Base-by-base conservation (phyloP, 2,329 filamentous ascomycete genomes). In the Stromatinia cepivora region DNA sequence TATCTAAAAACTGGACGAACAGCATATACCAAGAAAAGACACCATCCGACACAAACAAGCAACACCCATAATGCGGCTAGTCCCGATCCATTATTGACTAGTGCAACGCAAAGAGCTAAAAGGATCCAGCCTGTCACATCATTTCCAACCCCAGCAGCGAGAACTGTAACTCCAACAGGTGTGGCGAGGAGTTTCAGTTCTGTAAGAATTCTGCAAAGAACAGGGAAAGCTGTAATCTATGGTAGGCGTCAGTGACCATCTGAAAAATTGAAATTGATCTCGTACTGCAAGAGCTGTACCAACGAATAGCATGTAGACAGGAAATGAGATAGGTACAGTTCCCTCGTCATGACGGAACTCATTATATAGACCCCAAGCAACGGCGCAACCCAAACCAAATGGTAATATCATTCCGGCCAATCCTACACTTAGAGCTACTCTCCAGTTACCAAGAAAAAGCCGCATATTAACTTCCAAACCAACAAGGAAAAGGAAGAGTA, bases 41-140 rank as follows among this genome's bases (percentile, higher is more conserved):
- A 85, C 81, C 91, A 98, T 53, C 87, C 94, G 22, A 91, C 81
- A 62, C 87, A 89, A 34, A 89, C 88, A 17, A 98, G 84, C 8
- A 98, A 81, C 8, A 97, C 93, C 81, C 88, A 98, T 0, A 98
- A 84, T 0, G 94, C 93, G 0, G 92, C 90, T 28, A 98, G 79
- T 0, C 94, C 94, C 57, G 86, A 90, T 22, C 88, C 89, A 42
- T 94, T 93, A 77, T 98, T 98, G 76, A 97, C 94, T 36, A 98
- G 85, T 0, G 94, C 92, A 46, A 98, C 94, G 74, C 94, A 97
- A 39, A 98, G 89, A 0, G 94, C 94, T 34, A 98, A 88, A 22
- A 98, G 83, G 73, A 97, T 90, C 94, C 94, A 98, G 69, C 92
- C 92, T 4, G 91, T 88, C 22, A 95, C 93, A 77, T 98, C 94